Evolutionary conservation across 768 basidiomycete species (phyloP).

Genomic region (Sporobolomyces roseus): DNA sequence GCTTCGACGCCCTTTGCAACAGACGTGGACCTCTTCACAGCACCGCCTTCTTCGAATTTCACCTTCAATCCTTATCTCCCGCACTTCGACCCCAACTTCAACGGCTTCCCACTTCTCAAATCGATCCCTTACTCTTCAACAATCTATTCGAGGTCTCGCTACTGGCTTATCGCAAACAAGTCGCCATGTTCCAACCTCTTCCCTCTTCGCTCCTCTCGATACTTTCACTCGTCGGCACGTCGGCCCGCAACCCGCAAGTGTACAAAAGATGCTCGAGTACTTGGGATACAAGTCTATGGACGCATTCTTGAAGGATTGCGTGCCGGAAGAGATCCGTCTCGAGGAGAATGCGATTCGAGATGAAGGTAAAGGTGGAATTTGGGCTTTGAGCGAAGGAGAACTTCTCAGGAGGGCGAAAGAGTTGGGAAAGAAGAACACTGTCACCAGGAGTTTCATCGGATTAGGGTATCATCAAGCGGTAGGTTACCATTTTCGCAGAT

Average conservation of each 20-base stretch:
- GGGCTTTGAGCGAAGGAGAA: conserved; percentile 72
- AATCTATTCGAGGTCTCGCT: conserved; percentile 11
- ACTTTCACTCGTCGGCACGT: conserved; percentile 86
- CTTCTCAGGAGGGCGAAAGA: conserved; percentile 68
- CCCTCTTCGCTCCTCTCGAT: conserved; percentile 80
- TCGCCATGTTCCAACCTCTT: conserved; percentile 28
- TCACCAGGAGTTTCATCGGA: conserved; percentile 89
- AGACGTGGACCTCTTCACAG: not conserved
- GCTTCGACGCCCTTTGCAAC: not conserved
- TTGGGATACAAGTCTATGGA: conserved; percentile 86
- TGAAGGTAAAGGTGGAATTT: conserved; percentile 57
- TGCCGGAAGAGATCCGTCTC: conserved; percentile 76
- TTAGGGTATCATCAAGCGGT: conserved; percentile 71
- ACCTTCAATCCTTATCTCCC: not conserved
- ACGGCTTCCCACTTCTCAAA: not conserved
- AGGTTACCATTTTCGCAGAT: conserved; percentile 38
- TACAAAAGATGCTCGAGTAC: conserved; percentile 70
- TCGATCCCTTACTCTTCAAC: not conserved
- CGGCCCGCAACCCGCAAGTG: conserved; percentile 81
- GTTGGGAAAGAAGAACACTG: conserved; percentile 72
- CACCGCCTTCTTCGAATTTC: not conserved
- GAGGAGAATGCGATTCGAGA: conserved; percentile 59
- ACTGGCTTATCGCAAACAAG: conserved; percentile 27
- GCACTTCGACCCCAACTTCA: not conserved
- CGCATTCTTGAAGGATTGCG: conserved; percentile 73